A percentile compares a stretch with the other conserved stretches of the same genome.
phyloP scores from a whole-genome alignment of 371 early-diverging fungal species.

The Mucor irregularis region DNA sequence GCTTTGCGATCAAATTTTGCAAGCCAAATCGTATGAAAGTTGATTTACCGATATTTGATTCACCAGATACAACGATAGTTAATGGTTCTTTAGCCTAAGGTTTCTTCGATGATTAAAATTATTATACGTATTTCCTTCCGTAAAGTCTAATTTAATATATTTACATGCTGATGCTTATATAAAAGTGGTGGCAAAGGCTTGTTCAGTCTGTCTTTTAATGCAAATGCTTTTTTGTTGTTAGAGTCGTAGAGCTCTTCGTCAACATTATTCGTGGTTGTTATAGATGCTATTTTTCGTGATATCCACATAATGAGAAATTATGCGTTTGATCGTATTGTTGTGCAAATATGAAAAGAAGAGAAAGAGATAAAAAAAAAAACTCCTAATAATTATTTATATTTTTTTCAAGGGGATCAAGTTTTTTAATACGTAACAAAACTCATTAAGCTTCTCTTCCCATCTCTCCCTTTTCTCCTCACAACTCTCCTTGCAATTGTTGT shows the following conservation, averaged over 20 bases:
- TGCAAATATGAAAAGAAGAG: neutral
- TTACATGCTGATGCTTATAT: no score
- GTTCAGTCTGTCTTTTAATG: constrained; percentile 16
- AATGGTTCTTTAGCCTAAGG: no score
- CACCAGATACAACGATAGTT: constrained; percentile 34
- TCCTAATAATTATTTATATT: neutral
- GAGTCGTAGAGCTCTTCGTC: no score
- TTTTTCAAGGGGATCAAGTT: constrained; percentile 19
- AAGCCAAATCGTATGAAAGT: constrained; percentile 37
- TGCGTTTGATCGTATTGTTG: no score
- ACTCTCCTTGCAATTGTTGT: neutral
- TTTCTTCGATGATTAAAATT: no score
- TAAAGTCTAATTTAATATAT: no score
- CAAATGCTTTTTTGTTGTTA: neutral
- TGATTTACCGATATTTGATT: constrained; percentile 39
- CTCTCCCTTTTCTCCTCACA: neutral
- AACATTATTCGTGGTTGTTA: no score
- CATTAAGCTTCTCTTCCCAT: constrained; percentile 1
- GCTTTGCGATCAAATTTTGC: constrained; percentile 27
- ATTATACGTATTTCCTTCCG: no score
- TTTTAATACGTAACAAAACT: no score
- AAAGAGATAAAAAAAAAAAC: constrained; percentile 7
- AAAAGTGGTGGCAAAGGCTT: constrained; percentile 15
- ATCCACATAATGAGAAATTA: no score
- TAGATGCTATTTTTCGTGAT: constrained; percentile 32